Evolutionary conservation across 1,139 yeast species (phyloP).

Genomic region (Geotrichum reessii): DNA sequence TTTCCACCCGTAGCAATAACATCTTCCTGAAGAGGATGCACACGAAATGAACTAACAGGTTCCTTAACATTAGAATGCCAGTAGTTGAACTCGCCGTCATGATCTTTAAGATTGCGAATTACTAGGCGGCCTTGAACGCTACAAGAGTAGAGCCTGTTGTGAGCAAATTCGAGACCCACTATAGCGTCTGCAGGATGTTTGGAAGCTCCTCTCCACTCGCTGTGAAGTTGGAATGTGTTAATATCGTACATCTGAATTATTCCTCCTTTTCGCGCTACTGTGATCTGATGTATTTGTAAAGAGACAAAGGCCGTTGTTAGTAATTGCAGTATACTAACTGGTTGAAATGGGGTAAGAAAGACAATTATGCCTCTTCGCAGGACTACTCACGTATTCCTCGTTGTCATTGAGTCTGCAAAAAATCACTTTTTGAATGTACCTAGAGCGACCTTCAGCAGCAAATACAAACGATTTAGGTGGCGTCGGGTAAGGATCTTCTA

Average conservation of each 20-base stretch:
- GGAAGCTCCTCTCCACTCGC: slow-evolving; percentile 37
- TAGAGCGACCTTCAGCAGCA: slow-evolving; percentile 28
- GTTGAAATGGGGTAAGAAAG: slow-evolving; percentile 8
- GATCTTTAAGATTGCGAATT: slow-evolving; percentile 44
- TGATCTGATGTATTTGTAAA: slow-evolving; percentile 22
- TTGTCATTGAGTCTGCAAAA: slow-evolving; percentile 21
- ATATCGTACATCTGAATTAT: slow-evolving; percentile 32
- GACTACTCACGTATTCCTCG: slow-evolving; percentile 25
- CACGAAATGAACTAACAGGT: slow-evolving; percentile 39
- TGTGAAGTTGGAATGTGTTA: slow-evolving; percentile 28
- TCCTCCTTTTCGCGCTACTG: slow-evolving; percentile 36
- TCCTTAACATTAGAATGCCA: slow-evolving; percentile 30
- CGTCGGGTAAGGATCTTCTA: slow-evolving; percentile 20
- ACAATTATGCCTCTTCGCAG: not conserved
- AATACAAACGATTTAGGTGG: slow-evolving; percentile 20
- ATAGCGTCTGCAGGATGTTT: slow-evolving; percentile 32
- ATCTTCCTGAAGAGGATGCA: slow-evolving; percentile 33
- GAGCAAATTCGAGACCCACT: slow-evolving; percentile 34
- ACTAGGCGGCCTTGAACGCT: slow-evolving; percentile 43
- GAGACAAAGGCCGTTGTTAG: not conserved
- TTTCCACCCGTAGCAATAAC: slow-evolving; percentile 43
- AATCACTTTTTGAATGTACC: slow-evolving; percentile 32
- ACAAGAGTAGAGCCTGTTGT: slow-evolving; percentile 41
- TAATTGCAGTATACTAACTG: not conserved
- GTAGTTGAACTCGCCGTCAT: slow-evolving; percentile 18